These are phyloP conservation scores for Fusarium vanettenii DNA, from an alignment of 2,329 filamentous ascomycete genomes.

Conservation along the genomic window DNA sequence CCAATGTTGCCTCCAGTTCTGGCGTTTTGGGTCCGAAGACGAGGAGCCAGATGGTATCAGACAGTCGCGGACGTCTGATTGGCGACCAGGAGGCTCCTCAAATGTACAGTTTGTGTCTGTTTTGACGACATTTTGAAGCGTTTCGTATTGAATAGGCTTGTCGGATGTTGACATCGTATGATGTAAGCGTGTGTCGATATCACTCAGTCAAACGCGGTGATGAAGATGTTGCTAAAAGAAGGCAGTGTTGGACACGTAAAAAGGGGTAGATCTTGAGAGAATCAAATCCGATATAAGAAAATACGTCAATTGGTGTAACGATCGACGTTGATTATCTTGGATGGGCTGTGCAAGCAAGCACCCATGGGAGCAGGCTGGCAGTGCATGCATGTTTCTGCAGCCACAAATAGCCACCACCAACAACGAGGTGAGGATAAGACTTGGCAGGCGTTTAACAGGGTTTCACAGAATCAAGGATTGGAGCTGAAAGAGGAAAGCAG, in stretches of 20 bases:
- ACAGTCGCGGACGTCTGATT: not conserved
- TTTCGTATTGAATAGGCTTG: not conserved
- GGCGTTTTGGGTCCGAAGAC: not conserved
- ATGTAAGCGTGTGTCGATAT: not conserved
- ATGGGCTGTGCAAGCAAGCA: not conserved
- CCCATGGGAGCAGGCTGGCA: not conserved
- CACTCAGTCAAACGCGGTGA: not conserved
- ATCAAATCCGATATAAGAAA: not conserved
- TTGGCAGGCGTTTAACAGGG: not conserved
- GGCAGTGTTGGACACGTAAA: not conserved
- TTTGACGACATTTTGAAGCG: not conserved
- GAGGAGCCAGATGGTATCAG: not conserved
- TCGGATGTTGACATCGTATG: not conserved
- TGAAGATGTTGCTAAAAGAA: not conserved
- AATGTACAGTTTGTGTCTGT: not conserved
- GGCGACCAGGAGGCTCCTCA: not conserved
- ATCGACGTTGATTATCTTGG: not conserved
- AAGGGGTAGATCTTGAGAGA: not conserved
- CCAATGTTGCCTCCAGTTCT: not conserved
- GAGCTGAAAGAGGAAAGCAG: not conserved
- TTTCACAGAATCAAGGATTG: not conserved
- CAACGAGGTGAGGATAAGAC: not conserved
- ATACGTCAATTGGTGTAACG: not conserved
- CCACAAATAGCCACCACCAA: not conserved
- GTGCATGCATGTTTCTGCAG: not conserved